Conservation (phyloP, 768 basidiomycete genomes). For the Omphalotus guepiniiformis region DNA sequence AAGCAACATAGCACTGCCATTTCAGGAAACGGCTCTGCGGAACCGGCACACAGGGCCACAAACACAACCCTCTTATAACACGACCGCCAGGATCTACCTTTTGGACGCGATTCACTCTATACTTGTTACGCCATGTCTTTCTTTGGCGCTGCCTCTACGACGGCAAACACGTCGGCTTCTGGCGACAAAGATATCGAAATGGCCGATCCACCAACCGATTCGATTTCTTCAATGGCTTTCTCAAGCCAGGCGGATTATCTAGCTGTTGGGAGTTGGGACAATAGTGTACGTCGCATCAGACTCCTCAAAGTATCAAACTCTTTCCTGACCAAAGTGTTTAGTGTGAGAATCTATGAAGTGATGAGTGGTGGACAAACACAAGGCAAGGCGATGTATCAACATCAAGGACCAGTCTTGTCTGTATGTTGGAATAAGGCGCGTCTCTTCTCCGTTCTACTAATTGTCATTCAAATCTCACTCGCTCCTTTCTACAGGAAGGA, state of each 20-base stretch:
- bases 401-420: constrained; percentile 86
- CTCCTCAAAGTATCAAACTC: constrained; percentile 13
- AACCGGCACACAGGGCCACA: too few relatives aligned
- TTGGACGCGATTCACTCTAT: too few relatives aligned
- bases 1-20: too few relatives aligned
- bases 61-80: too few relatives aligned
- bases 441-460: constrained; percentile 2
- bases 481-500: constrained; percentile 58
- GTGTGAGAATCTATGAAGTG: constrained; percentile 94
- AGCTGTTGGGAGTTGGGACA: constrained; percentile 93
- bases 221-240: constrained; percentile 82
- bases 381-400: constrained; percentile 86
- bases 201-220: constrained; percentile 76
- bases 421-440: constrained; percentile 89
- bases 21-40: too few relatives aligned
- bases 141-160: constrained; percentile 29
- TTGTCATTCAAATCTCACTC: background rate
- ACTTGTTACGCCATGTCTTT: constrained; percentile 46
- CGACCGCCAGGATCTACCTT: too few relatives aligned
- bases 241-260: constrained; percentile 84
- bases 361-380: constrained; percentile 73
- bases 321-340: background rate
- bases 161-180: constrained; percentile 32
- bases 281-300: constrained; percentile 69
- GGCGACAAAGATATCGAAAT: constrained; percentile 81